These are phyloP conservation scores for Syzygium syzygioides DNA, from an alignment of 441 rosid species.

Conservation along the genomic window DNA sequence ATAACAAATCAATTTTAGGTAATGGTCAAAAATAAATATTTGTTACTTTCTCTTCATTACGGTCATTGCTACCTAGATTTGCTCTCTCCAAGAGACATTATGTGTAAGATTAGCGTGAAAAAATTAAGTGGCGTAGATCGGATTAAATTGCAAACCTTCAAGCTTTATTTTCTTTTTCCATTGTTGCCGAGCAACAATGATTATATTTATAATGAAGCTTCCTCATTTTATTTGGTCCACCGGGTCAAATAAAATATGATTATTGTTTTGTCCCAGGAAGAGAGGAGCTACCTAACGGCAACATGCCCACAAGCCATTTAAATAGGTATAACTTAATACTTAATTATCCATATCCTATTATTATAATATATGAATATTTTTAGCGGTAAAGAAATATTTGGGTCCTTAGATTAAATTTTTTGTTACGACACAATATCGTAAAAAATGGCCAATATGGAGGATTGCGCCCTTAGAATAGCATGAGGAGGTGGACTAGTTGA, in stretches of 20 bases:
- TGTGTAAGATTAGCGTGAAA: background rate
- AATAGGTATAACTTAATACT: too few relatives aligned
- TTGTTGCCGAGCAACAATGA: too few relatives aligned
- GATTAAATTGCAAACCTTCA: background rate
- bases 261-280: too few relatives aligned
- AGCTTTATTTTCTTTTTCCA: background rate
- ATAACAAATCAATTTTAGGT: background rate
- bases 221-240: too few relatives aligned
- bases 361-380: too few relatives aligned
- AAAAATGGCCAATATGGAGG: background rate
- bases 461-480: background rate
- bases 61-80: background rate
- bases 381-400: too few relatives aligned
- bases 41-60: background rate
- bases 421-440: background rate
- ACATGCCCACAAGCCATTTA: too few relatives aligned
- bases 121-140: fast-evolving
- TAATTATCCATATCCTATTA: background rate
- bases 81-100: background rate
- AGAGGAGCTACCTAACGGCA: too few relatives aligned
- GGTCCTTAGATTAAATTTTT: too few relatives aligned
- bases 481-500: background rate
- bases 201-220: too few relatives aligned
- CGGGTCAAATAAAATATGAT: too few relatives aligned
- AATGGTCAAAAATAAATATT: background rate